Conservation (phyloP, 768 basidiomycete species). For the Trametes villosa region DNA sequence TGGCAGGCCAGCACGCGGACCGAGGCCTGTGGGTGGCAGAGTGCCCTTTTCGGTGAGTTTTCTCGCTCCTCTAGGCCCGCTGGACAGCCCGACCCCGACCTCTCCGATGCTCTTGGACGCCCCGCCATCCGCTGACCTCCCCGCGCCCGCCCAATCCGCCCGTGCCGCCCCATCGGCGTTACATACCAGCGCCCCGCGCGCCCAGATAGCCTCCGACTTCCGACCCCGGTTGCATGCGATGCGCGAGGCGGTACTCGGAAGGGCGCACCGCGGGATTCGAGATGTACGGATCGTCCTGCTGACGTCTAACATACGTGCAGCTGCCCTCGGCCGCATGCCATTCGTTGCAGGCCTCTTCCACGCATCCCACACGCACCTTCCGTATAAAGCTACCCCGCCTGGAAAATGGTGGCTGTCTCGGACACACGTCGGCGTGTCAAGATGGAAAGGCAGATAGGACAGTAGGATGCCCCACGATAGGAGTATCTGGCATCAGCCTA, state of each 20-base stretch:
- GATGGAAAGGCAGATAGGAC: background rate
- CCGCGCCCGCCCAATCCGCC: background rate
- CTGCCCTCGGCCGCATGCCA: slow-evolving; percentile 1
- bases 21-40: slow-evolving; percentile 11
- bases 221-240: background rate
- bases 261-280: background rate
- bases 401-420: slow-evolving; percentile 1
- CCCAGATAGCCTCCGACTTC: background rate
- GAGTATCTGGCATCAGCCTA: slow-evolving; percentile 8
- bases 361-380: slow-evolving; percentile 10
- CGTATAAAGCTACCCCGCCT: slow-evolving; percentile 2
- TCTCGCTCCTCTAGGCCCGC: background rate
- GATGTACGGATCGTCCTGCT: slow-evolving; percentile 3
- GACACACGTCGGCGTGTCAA: background rate
- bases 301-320: slow-evolving; percentile 3
- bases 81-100: background rate
- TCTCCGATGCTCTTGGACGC: background rate
- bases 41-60: background rate
- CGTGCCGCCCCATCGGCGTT: background rate
- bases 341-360: background rate
- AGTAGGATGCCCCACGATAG: background rate
- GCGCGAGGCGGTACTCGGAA: background rate
- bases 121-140: slow-evolving; percentile 1
- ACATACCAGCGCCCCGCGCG: background rate
- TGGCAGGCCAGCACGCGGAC: slow-evolving; percentile 10